These are phyloP conservation scores for Wickerhamiella azymoides DNA, from an alignment of 805 yeast species.

Conservation along the genomic window DNA sequence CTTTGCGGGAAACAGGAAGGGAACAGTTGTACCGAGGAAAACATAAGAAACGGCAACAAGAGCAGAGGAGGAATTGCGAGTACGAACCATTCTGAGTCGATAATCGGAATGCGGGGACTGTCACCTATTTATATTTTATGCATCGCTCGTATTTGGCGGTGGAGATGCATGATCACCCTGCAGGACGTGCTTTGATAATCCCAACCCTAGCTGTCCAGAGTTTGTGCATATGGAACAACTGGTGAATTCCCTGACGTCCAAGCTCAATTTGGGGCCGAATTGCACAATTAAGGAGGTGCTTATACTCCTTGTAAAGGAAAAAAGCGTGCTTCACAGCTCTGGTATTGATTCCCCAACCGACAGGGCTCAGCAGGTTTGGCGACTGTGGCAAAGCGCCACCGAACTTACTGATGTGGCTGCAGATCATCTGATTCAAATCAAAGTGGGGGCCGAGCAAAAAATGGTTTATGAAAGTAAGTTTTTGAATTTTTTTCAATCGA, in stretches of 20 bases:
- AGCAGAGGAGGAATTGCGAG: constrained; percentile 4
- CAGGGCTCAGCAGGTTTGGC: neutral
- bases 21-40: constrained; percentile 15
- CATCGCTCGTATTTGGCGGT: neutral
- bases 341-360: neutral
- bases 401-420: neutral
- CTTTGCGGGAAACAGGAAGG: constrained; percentile 23
- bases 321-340: neutral
- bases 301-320: neutral
- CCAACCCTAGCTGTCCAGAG: neutral
- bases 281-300: neutral
- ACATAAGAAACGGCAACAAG: constrained; percentile 18
- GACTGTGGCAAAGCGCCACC: constrained; percentile 8
- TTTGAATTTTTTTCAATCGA: neutral
- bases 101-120: neutral
- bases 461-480: constrained; percentile 1
- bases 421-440: constrained; percentile 5
- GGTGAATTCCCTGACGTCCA: neutral
- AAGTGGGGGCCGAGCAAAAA: neutral
- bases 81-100: neutral
- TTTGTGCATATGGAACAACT: constrained; percentile 1
- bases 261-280: neutral
- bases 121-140: neutral
- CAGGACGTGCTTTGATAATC: neutral
- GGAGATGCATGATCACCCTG: constrained; percentile 2